Evolutionary conservation across 2,329 filamentous ascomycete species (phyloP), one percentile per base, ranked within the genome.

Genomic region (Fusarium zealandicum): DNA sequence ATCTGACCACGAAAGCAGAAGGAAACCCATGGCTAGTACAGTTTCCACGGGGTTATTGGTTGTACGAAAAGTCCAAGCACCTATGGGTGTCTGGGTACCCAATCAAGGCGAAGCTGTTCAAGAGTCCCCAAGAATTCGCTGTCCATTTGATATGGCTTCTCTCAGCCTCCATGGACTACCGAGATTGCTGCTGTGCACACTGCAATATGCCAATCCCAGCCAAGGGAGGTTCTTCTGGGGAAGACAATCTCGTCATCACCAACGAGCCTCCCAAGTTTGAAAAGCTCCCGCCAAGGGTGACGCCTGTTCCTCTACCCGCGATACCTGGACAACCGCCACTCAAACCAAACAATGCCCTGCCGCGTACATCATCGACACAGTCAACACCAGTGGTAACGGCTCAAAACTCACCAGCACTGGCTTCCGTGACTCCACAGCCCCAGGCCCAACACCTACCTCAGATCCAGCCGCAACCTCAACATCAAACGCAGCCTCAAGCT

Each of bases 71-170:
- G 41, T 78, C 76, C 4, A 79, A 79, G 51, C 77, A 81, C 52
- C 76, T 80, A 16, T 79, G 77, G 72, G 73, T 81, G 4, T 81
- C 78, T 5, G 79, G 79, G 8, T 80, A 80, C 51, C 79, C 79
- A 5, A 70, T 76, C 56, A 80, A 80, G 55, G 65, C 72, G 28
- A 81, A 79, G 65, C 70, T 80, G 5, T 83, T 78, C 65, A 81
- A 79, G 65, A 80, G 77, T 36, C 80, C 81, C 1, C 79, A 81
- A 51, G 81, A 83, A 57, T 82, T 83, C 53, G 78, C 76, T 5
- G 70, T 80, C 8, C 81, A 83, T 56, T 58, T 81, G 18, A 72
- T 83, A 41, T 83, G 80, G 80, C 75, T 83, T 3, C 69, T 80
- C 7, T 80, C 80, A 25, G 64, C 70, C 13, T 82, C 80, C 12